Conservation (phyloP, 129 eudicot genomes). For the Centrapalus pauciflorus region DNA sequence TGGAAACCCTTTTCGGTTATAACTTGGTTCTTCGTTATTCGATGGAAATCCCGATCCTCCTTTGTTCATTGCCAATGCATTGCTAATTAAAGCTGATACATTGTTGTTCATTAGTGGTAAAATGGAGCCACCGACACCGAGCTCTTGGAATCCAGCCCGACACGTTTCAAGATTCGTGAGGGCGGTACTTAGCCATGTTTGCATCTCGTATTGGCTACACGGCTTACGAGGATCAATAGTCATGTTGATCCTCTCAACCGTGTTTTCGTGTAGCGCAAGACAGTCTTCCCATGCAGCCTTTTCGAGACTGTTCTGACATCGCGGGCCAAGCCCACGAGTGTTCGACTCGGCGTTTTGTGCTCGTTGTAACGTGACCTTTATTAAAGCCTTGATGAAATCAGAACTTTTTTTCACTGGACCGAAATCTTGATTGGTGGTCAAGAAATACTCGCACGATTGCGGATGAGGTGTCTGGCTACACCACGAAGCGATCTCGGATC, state of each 20-base stretch:
- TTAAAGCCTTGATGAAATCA: slow-evolving; percentile 49
- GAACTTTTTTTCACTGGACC: slow-evolving; percentile 34
- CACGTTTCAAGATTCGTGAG: slow-evolving; percentile 52
- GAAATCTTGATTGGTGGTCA: slow-evolving; percentile 26
- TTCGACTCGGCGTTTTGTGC: slow-evolving; percentile 29
- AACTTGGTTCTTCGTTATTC: not conserved
- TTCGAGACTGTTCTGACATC: slow-evolving; percentile 45
- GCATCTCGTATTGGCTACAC: slow-evolving; percentile 41
- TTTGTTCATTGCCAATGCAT: slow-evolving; percentile 49
- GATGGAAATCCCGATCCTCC: slow-evolving; percentile 15
- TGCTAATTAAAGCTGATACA: slow-evolving; percentile 43
- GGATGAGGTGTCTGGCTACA: slow-evolving; percentile 79
- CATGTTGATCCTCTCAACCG: slow-evolving; percentile 43
- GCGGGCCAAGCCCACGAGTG: slow-evolving; percentile 45
- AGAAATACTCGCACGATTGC: slow-evolving; percentile 54
- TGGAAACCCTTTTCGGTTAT: slow-evolving; percentile 41
- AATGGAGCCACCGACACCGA: slow-evolving; percentile 38
- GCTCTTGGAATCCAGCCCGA: slow-evolving; percentile 44
- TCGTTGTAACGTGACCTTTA: slow-evolving; percentile 41
- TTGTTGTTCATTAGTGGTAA: slow-evolving; percentile 40
- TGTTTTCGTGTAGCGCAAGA: slow-evolving; percentile 52
- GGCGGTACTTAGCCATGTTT: slow-evolving; percentile 49
- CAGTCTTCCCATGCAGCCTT: slow-evolving; percentile 88
- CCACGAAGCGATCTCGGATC: slow-evolving; percentile 39
- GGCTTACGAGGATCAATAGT: slow-evolving; percentile 37